A percentile compares a stretch with the other conserved stretches of the same genome.
Evolutionary conservation across 306 rosid genomes (phyloP).

Genomic region (Trifolium repens): DNA sequence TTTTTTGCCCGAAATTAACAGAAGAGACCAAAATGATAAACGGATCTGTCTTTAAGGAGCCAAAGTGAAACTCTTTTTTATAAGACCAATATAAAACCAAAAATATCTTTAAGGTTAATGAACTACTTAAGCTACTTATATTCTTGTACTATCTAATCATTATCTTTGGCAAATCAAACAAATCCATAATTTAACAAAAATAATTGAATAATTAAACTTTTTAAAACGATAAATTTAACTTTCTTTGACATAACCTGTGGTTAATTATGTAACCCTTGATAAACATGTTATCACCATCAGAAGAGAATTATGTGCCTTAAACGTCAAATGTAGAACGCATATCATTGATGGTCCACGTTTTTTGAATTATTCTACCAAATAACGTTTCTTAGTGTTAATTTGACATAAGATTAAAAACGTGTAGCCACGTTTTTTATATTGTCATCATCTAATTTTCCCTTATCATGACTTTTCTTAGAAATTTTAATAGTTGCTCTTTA

Average conservation of each 20-base stretch:
- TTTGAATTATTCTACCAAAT: background rate
- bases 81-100: no score
- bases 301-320: constrained; percentile 6
- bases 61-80: no score
- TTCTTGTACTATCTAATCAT: no score
- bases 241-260: background rate
- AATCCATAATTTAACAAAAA: background rate
- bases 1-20: no score
- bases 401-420: background rate
- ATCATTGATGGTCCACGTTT: background rate
- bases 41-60: no score
- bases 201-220: background rate
- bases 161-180: no score
- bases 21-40: no score
- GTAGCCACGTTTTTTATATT: background rate
- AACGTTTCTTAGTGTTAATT: background rate
- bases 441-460: background rate
- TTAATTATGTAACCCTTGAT: background rate
- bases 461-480: no score
- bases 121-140: no score
- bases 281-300: background rate
- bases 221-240: background rate
- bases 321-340: constrained; percentile 6
- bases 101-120: no score
- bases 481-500: no score